A percentile compares a stretch with the other conserved stretches of the same genome.
These are phyloP conservation scores for Grigorovia yakushimaensis DNA, from an alignment of 805 yeast genomes.

Conservation along the genomic window DNA sequence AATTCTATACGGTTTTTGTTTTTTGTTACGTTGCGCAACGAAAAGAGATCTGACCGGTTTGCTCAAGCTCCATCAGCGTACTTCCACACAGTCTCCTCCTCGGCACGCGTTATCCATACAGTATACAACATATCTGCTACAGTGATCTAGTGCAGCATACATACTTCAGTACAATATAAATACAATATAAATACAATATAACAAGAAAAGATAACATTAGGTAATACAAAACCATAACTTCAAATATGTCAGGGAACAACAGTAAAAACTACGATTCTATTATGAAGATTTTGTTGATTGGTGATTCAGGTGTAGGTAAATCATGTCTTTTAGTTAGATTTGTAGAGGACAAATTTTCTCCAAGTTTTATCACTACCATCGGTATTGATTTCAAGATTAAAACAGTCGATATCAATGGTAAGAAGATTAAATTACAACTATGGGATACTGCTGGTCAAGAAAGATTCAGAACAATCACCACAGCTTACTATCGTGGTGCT, in stretches of 20 bases:
- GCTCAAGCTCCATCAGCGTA: background rate
- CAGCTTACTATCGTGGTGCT: conserved; percentile 87
- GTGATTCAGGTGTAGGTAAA: conserved; percentile 87
- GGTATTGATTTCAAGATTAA: conserved; percentile 98
- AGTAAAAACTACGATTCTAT: conserved; percentile 61
- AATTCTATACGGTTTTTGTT: background rate
- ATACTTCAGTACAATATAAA: too few species aligned
- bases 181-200: too few species aligned
- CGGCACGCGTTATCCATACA: too few species aligned
- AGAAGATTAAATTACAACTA: conserved; percentile 85
- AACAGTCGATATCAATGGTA: conserved; percentile 88
- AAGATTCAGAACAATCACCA: conserved; percentile 85
- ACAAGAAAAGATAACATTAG: too few species aligned
- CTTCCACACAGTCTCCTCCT: too few species aligned
- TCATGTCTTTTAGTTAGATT: conserved; percentile 86
- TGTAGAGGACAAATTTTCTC: conserved; percentile 94
- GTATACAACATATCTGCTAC: too few species aligned
- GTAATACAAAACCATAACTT: too few species aligned
- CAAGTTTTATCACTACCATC: conserved; percentile 92
- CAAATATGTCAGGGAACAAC: conserved; percentile 21
- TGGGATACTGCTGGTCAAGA: conserved; percentile 99
- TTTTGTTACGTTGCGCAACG: background rate
- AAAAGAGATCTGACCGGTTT: background rate
- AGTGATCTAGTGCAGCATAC: too few species aligned
- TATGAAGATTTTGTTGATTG: conserved; percentile 85